Evolutionary conservation across 345 rosid species (phyloP), one percentile per base, ranked within the genome.

Genomic region (Lepidium aucheri): DNA sequence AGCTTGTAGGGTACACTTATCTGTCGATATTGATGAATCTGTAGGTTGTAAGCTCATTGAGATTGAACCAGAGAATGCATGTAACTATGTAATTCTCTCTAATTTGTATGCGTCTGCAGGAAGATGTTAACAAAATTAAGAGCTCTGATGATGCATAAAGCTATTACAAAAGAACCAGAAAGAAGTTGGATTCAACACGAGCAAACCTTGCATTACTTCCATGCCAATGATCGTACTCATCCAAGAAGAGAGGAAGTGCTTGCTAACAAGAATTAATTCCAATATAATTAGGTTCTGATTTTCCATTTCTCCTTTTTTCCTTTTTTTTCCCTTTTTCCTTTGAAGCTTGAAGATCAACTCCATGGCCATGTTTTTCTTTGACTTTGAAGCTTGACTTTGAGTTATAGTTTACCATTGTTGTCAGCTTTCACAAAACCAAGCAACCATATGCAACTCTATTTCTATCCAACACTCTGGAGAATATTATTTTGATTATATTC

Each of bases 101-200:
- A 90, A 93, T 65, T 59, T 86, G 76, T 88, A 85, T 64, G 98
- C 98, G 57, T 80, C 92, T 13, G 77, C 89, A 4, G 90, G 90
- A 60, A 85, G 90, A 74, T 88, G 96, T 90, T 84, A 43, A 82
- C 80, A 60, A 79, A 39, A 7, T 13, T 88, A 44, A 78, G 97
- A 75, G 77, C 81, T 17, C 53, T 88, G 76, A 90, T 93, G 97
- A 42, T 63, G 76, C 77, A 79, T 71, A 88, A 86, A 57, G 84
- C 90, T 46, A 89, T 88, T 36, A 79, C 45, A 39, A 90, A 93
- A 75, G 97, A 93, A 46, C 94, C 98, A 1, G 98, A 96, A 41
- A 82, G 74, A 81, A 88, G 96, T 78, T 88, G 88, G 97, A 81
- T 90, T 40, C 90, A 90, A 49, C 82, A 82, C 24, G 86, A 85